Conservation (phyloP, 1,284 basidiomycete genomes). For the Ceraceosorus guamensis region DNA sequence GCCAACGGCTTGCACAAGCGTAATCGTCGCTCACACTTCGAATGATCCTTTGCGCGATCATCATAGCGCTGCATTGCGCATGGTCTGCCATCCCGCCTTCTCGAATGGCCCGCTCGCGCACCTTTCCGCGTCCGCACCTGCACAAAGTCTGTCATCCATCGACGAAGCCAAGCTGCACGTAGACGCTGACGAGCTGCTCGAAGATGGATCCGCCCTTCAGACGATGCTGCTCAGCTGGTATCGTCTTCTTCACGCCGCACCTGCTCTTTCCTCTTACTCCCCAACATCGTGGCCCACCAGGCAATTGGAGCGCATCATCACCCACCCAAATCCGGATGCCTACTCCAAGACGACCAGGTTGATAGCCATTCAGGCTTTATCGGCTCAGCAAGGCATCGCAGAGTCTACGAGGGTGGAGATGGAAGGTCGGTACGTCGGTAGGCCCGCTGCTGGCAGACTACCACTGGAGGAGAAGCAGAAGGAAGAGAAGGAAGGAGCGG, state of each 20-base stretch:
- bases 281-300: slow-evolving; percentile 2
- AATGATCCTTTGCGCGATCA: too few species aligned
- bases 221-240: slow-evolving; percentile 13
- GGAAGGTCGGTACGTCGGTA: slow-evolving; percentile 15
- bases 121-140: slow-evolving; percentile 12
- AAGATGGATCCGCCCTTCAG: slow-evolving; percentile 1
- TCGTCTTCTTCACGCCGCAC: slow-evolving; percentile 16
- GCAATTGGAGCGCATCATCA: slow-evolving; percentile 17
- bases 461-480: background rate
- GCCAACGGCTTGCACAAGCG: too few species aligned
- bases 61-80: too few species aligned
- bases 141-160: background rate
- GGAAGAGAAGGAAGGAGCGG: background rate
- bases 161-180: slow-evolving; percentile 12
- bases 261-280: slow-evolving; percentile 2
- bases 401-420: slow-evolving; percentile 18
- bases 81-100: too few species aligned
- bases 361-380: slow-evolving; percentile 27
- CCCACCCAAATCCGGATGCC: background rate
- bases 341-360: slow-evolving; percentile 17
- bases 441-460: background rate
- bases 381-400: slow-evolving; percentile 21
- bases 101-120: background rate
- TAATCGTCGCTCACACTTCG: too few species aligned
- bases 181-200: slow-evolving; percentile 6